phyloP scores from a whole-genome alignment of 1,139 yeast genomes.

The Saccharomycopsis crataegensis region DNA sequence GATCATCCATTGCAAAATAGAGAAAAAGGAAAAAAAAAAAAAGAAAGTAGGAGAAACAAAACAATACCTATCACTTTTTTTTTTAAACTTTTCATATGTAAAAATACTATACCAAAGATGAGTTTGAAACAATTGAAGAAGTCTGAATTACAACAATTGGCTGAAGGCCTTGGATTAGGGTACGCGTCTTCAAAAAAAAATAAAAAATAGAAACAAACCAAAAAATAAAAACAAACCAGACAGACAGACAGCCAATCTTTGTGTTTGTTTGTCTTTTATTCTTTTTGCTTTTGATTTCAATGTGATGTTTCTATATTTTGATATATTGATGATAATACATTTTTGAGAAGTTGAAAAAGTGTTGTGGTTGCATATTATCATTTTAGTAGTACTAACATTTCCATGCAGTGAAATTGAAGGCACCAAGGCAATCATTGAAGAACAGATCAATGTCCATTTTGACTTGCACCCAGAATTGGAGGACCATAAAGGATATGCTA shows the following conservation, averaged over 20 bases:
- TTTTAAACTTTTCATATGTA: background rate
- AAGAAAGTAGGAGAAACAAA: no score
- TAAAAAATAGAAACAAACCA: no score
- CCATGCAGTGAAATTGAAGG: conserved; percentile 23
- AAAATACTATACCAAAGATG: conserved; percentile 20
- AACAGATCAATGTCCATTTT: conserved; percentile 24
- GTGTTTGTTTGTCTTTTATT: background rate
- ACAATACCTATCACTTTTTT: background rate
- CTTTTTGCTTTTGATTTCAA: background rate
- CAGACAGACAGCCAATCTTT: background rate
- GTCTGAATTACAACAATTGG: conserved; percentile 30
- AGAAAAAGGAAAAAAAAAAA: no score
- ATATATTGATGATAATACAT: no score
- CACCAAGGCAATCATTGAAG: conserved; percentile 26
- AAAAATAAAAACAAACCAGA: background rate
- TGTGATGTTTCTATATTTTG: no score
- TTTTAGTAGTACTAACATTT: no score
- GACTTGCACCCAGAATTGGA: conserved; percentile 28
- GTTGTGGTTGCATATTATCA: no score
- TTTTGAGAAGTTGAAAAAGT: no score
- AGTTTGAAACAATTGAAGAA: conserved; percentile 31
- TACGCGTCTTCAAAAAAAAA: conserved; percentile 21
- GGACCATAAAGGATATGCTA: conserved; percentile 23
- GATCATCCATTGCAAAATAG: no score
- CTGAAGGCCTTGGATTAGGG: conserved; percentile 29